Evolutionary conservation across 352 stramenopile genomes (phyloP).

Genomic region (Phytophthora hybrid): DNA sequence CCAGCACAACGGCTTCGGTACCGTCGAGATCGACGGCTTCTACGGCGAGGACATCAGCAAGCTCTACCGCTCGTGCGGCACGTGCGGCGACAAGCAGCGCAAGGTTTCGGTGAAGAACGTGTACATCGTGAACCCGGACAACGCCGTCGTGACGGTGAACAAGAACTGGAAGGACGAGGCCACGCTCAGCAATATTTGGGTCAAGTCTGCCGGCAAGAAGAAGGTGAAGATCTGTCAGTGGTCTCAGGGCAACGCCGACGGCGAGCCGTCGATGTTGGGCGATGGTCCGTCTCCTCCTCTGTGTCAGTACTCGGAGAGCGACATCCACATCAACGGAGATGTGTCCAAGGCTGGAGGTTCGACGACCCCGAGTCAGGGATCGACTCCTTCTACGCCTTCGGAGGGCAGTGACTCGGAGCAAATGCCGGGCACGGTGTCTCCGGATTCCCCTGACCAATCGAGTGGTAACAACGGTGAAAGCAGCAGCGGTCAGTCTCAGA

Average conservation of each 20-base stretch:
- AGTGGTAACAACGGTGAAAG: background rate
- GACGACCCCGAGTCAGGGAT: background rate
- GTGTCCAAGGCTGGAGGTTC: slow-evolving; percentile 24
- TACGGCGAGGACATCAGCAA: too few species aligned
- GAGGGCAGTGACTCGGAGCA: background rate
- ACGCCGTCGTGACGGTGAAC: slow-evolving; percentile 50
- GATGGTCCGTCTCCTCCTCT: slow-evolving; percentile 32
- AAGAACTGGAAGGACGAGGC: slow-evolving; percentile 50
- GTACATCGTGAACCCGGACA: slow-evolving; percentile 43
- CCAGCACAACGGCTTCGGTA: slow-evolving; percentile 40
- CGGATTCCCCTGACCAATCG: slow-evolving; percentile 5
- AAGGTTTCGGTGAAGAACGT: slow-evolving; percentile 43
- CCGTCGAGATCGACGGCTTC: slow-evolving; percentile 20
- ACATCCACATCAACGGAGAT: slow-evolving; percentile 34
- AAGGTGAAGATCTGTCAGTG: slow-evolving; percentile 41
- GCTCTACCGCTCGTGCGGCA: background rate
- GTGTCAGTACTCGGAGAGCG: slow-evolving; percentile 41
- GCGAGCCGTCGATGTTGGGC: slow-evolving; percentile 29
- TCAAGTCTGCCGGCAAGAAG: slow-evolving; percentile 25
- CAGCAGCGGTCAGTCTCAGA: slow-evolving; percentile 1
- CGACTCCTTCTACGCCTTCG: background rate
- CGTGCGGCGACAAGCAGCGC: slow-evolving; percentile 23
- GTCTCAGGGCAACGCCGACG: slow-evolving; percentile 35
- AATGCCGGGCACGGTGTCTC: slow-evolving; percentile 2
- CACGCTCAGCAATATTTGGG: slow-evolving; percentile 50